Evolutionary conservation across 805 yeast genomes (phyloP), one percentile per base, ranked within the genome.

Genomic region (Pichia thaimueangensis): DNA sequence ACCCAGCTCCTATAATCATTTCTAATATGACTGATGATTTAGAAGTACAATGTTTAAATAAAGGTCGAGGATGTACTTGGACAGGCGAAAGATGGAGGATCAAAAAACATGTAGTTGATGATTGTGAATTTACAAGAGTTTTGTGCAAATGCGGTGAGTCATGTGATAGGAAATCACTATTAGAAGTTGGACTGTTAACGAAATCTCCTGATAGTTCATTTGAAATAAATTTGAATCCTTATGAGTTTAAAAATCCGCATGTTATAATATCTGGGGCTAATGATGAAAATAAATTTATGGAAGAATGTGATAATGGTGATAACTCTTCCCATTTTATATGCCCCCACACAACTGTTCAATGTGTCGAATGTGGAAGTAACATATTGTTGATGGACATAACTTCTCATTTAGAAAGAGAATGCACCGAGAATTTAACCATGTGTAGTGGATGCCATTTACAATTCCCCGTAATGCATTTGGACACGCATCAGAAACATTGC

Each of bases 11-110:
- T 0, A 69, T 77, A 19, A 60, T 81, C 7, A 62, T 81, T 4
- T 58, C 72, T n/a, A 77, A 78, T 49, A 68, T 82, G 51, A 66
- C 79, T 1, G 83, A 80, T 54, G 85, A 80, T 32, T 64, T 80
- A 35, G 60, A 65, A 35, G 85, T 81, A 3, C 58, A 57, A 37
- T 81, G 88, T 53, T 64, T 78, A 38, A 74, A 76, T 50, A 38
- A 49, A 6, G 60, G 54, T 30, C 55, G 80, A 35, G 86, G 86
- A 0, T 81, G 87, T 54, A 54, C 46, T 1, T 74, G 79, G 76
- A 51, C 48, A 5, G 83, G 82, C 3, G 67, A 74, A 42, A 61
- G 86, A 19, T 79, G 86, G 82, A 70, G 72, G 41, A 52, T 80
- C 6, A 69, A 70, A 39, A 67, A 60, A 34, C 87, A 81, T 58